Conservation (phyloP, 2,329 filamentous ascomycete species). For the Chalaropsis ovoidea region DNA sequence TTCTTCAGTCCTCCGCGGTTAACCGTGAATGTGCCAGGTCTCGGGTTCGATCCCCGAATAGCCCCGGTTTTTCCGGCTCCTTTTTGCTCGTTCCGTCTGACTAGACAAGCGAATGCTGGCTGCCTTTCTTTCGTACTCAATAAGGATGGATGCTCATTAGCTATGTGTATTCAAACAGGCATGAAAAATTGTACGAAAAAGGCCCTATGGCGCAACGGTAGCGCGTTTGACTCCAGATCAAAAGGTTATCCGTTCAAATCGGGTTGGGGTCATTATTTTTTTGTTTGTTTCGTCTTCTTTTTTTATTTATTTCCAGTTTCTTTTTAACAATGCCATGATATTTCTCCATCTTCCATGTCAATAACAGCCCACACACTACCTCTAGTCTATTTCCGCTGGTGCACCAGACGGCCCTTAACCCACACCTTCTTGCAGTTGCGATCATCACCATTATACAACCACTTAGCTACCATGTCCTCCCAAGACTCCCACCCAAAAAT, state of each 20-base stretch:
- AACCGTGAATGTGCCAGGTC: conserved; percentile 23
- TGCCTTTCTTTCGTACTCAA: not conserved
- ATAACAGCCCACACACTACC: not conserved
- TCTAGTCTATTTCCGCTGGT: conserved; percentile 38
- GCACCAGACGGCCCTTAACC: conserved; percentile 76
- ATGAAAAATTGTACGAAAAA: not conserved
- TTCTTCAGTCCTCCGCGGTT: conserved; percentile 19
- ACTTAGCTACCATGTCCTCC: conserved; percentile 81
- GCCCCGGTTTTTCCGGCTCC: not conserved
- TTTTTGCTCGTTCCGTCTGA: not conserved
- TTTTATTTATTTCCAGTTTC: not conserved
- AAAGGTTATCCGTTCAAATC: conserved; percentile 25
- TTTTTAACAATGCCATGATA: too few species aligned
- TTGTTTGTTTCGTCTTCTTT: not conserved
- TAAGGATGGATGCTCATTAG: too few species aligned
- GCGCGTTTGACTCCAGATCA: conserved; percentile 26
- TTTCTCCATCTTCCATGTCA: not conserved
- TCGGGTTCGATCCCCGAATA: conserved; percentile 24
- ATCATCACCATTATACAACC: conserved; percentile 90
- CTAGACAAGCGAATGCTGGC: not conserved
- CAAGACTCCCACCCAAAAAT: conserved; percentile 87
- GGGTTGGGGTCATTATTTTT: conserved; percentile 23
- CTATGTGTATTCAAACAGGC: not conserved
- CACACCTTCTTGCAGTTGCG: conserved; percentile 81
- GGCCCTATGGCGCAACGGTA: conserved; percentile 25